Conservation (phyloP, 331 rosid genomes). For the Pyracantha coccinea region DNA sequence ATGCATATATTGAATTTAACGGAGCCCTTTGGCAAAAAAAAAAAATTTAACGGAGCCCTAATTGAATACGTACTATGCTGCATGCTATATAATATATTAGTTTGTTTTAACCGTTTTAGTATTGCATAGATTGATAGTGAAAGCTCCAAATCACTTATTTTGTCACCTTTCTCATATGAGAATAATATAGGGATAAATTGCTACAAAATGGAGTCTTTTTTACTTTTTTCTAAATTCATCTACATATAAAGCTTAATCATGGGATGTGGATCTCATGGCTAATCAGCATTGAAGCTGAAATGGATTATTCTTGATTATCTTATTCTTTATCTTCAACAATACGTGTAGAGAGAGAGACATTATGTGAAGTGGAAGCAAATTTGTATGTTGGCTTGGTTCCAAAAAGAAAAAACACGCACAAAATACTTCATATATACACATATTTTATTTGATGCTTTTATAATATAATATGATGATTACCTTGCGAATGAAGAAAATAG, state of each 20-base stretch:
- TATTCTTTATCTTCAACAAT: slow-evolving; percentile 44
- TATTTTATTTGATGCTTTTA: background rate
- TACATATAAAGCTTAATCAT: slow-evolving; percentile 17
- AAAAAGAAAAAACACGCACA: background rate
- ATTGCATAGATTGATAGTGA: background rate
- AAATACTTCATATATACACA: background rate
- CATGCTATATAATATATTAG: background rate
- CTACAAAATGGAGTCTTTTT: slow-evolving; percentile 21
- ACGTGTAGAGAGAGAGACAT: slow-evolving; percentile 50
- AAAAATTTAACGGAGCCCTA: too few relatives aligned
- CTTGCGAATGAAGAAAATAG: slow-evolving; percentile 65
- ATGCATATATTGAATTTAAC: too few relatives aligned
- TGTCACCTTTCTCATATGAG: slow-evolving; percentile 15
- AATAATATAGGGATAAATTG: background rate
- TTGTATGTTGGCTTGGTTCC: slow-evolving; percentile 53
- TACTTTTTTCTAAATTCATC: slow-evolving; percentile 24
- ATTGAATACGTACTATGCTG: background rate
- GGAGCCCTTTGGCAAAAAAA: too few relatives aligned
- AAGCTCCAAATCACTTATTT: slow-evolving; percentile 35
- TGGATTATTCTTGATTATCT: slow-evolving; percentile 19
- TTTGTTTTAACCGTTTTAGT: background rate
- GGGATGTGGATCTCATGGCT: slow-evolving; percentile 25
- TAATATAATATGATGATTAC: slow-evolving; percentile 16
- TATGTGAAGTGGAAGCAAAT: slow-evolving; percentile 83
- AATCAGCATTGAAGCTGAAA: slow-evolving; percentile 1